Percentiles rank a stretch among this genome's conserved stretches.
Conservation (phyloP, 2,329 filamentous ascomycete species). For the Chalaropsis thielavioides region DNA sequence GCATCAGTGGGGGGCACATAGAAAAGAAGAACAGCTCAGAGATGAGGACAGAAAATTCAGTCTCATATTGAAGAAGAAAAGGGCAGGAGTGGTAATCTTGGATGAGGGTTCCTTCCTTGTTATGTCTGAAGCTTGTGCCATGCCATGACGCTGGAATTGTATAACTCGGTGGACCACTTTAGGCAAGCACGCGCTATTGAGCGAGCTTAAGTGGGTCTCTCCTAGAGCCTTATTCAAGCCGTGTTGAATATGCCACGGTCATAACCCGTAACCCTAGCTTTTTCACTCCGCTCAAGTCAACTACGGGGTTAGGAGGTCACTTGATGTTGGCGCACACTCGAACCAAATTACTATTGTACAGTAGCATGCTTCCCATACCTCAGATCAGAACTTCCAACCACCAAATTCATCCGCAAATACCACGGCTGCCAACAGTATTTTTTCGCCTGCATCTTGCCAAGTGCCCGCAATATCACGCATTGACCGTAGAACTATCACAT, state of each 20-base stretch:
- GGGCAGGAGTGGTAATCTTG: slow-evolving; percentile 10
- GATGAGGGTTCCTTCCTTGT: slow-evolving; percentile 1
- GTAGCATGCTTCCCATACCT: background rate
- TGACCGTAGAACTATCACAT: slow-evolving; percentile 39
- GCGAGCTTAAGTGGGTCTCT: background rate
- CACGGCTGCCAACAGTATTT: slow-evolving; percentile 53
- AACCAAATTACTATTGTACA: background rate
- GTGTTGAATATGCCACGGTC: background rate
- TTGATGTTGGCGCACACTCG: background rate
- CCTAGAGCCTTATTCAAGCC: background rate
- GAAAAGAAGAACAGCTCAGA: background rate
- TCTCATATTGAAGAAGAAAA: background rate
- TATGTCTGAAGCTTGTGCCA: background rate
- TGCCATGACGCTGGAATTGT: background rate
- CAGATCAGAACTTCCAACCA: slow-evolving; percentile 39
- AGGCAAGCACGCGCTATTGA: background rate
- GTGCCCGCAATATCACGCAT: slow-evolving; percentile 60
- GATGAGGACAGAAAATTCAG: background rate
- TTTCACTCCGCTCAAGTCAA: background rate
- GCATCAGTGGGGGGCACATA: background rate
- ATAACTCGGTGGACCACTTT: background rate
- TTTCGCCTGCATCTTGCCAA: slow-evolving; percentile 55
- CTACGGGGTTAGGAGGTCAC: too few relatives aligned
- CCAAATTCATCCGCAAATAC: slow-evolving; percentile 60
- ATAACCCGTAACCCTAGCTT: background rate